Evolutionary conservation across 2,329 filamentous ascomycete species (phyloP).

Genomic region (Cladophialophora yegresii): DNA sequence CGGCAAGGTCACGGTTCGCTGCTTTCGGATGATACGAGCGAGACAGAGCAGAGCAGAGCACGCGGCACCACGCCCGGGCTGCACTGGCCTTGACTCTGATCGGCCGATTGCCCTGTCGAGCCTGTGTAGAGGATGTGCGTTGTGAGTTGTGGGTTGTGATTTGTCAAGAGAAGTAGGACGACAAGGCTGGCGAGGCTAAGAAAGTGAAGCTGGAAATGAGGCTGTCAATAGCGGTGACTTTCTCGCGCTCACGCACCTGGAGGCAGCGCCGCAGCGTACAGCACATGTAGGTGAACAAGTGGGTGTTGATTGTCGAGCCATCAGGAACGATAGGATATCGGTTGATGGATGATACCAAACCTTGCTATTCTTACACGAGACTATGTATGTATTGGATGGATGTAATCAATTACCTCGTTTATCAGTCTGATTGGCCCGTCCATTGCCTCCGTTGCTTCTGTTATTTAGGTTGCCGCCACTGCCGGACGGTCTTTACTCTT

Average conservation of each 20-base stretch:
- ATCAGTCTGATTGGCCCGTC: no score
- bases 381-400: no score
- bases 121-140: neutral
- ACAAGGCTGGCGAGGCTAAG: neutral
- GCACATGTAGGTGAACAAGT: no score
- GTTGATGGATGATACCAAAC: no score
- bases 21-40: neutral
- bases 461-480: neutral
- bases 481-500: constrained; percentile 2
- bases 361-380: no score
- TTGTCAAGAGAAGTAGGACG: neutral
- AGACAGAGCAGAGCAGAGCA: neutral
- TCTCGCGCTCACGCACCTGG: neutral
- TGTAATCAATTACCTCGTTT: no score
- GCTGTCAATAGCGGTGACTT: neutral
- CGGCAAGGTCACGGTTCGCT: no score
- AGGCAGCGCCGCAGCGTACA: neutral
- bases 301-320: no score
- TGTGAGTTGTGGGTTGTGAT: neutral
- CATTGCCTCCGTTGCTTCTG: neutral
- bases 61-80: neutral
- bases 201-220: constrained; percentile 2
- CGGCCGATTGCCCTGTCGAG: neutral
- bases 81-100: neutral
- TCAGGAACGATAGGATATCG: no score